A percentile compares a stretch with the other conserved stretches of the same genome.
Evolutionary conservation across 768 basidiomycete genomes (phyloP).

Genomic region (Pulveroboletus sp.): DNA sequence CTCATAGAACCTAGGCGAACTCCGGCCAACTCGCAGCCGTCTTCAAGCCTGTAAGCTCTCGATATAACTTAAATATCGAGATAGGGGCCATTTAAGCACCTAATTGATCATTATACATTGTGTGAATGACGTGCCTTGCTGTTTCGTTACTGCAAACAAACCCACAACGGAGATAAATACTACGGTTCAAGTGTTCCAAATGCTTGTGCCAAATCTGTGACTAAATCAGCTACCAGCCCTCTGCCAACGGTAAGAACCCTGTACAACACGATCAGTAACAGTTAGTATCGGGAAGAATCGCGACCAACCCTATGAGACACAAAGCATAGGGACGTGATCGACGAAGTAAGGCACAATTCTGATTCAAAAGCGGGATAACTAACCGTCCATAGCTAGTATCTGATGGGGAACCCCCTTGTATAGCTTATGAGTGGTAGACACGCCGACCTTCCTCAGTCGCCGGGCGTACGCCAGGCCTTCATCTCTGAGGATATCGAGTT

Average conservation of each 20-base stretch:
- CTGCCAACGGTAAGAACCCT: conserved; percentile 37
- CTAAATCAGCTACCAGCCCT: conserved; percentile 37
- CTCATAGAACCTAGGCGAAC: conserved; percentile 54
- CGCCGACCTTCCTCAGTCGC: conserved; percentile 50
- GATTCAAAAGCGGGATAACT: conserved; percentile 17
- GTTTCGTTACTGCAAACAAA: too few relatives aligned
- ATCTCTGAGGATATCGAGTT: conserved; percentile 63
- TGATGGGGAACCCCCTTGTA: conserved; percentile 68
- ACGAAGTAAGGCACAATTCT: neutral
- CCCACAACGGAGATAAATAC: neutral
- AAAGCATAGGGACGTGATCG: neutral
- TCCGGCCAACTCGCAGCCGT: conserved; percentile 71
- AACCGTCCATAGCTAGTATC: conserved; percentile 73
- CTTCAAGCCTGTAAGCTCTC: conserved; percentile 47
- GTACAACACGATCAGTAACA: conserved; percentile 11
- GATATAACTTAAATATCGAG: conserved; percentile 52
- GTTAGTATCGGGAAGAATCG: neutral
- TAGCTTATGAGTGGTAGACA: conserved; percentile 48
- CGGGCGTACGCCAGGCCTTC: conserved; percentile 65
- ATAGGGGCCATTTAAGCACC: conserved; percentile 50
- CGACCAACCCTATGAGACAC: conserved; percentile 20
- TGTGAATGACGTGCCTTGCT: too few relatives aligned
- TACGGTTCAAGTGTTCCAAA: conserved; percentile 21
- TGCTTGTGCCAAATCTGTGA: conserved; percentile 28
- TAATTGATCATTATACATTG: neutral